phyloP scores from a whole-genome alignment of 2,329 filamentous ascomycete genomes.

The Emmonsiellopsis sp. region DNA sequence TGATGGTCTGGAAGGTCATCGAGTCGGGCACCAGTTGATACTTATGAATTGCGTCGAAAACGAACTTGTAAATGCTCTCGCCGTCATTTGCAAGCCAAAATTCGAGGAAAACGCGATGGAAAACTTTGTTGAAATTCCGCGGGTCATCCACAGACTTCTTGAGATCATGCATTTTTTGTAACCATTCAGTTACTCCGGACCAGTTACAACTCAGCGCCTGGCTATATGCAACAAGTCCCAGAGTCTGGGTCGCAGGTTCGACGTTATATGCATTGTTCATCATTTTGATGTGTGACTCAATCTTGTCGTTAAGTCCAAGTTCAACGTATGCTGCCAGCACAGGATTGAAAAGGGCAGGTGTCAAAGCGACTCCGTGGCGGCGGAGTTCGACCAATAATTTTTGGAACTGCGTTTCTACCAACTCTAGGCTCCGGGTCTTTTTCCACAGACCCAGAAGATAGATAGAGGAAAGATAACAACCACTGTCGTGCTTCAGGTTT shows the following conservation, averaged over 20 bases:
- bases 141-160: conserved; percentile 19
- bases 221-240: conserved; percentile 28
- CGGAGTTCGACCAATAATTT: conserved; percentile 20
- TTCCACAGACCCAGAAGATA: conserved; percentile 31
- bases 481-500: conserved; percentile 22
- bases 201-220: conserved; percentile 31
- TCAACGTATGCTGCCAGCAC: conserved; percentile 31
- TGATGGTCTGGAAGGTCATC: conserved; percentile 30
- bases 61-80: conserved; percentile 24
- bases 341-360: conserved; percentile 31
- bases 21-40: conserved; percentile 28
- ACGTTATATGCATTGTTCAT: conserved; percentile 24
- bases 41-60: conserved; percentile 25
- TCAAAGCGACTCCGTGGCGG: conserved; percentile 22
- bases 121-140: conserved; percentile 20
- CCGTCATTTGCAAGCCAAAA: conserved; percentile 30
- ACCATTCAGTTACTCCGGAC: conserved; percentile 28
- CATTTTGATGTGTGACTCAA: conserved; percentile 24
- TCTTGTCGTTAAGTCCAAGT: conserved; percentile 25
- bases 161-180: conserved; percentile 28
- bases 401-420: conserved; percentile 25
- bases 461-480: conserved; percentile 26
- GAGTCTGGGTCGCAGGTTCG: conserved; percentile 23
- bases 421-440: conserved; percentile 28
- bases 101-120: conserved; percentile 33